These are phyloP conservation scores for Suzukiozyma palmioleophila DNA, from an alignment of 1,139 yeast species.

Conservation along the genomic window DNA sequence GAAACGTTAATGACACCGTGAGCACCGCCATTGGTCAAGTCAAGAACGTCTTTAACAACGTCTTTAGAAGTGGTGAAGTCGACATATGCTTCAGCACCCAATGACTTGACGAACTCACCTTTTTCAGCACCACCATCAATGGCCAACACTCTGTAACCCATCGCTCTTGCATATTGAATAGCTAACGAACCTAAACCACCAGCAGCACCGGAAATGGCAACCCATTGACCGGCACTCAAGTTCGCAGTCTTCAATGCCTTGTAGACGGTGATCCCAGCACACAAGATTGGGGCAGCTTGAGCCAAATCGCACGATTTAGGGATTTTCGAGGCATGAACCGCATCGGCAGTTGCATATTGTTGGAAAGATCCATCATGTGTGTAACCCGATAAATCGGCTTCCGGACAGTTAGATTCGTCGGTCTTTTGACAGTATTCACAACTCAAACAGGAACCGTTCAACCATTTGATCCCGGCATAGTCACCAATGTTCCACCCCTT, in stretches of 20 bases:
- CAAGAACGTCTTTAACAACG: conserved; percentile 23
- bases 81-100: conserved; percentile 69
- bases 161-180: conserved; percentile 75
- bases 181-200: conserved; percentile 85
- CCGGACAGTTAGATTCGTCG: conserved; percentile 65
- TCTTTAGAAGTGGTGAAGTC: conserved; percentile 51
- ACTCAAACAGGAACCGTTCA: conserved; percentile 67
- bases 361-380: conserved; percentile 83
- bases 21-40: conserved; percentile 42
- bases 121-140: conserved; percentile 74
- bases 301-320: conserved; percentile 33
- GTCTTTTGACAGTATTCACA: conserved; percentile 72
- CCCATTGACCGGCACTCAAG: conserved; percentile 71
- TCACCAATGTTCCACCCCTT: conserved; percentile 72
- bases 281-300: conserved; percentile 39
- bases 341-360: conserved; percentile 68
- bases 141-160: conserved; percentile 75
- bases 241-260: conserved; percentile 74
- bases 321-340: conserved; percentile 35
- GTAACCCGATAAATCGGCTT: conserved; percentile 71
- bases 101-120: conserved; percentile 46
- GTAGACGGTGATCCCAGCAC: conserved; percentile 85
- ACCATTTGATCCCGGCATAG: conserved; percentile 70
- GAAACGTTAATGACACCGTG: conserved; percentile 81
- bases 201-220: conserved; percentile 77